Evolutionary conservation across 169 alveolate genomes (phyloP), one percentile per base, ranked within the genome.

Genomic region (Fabrea salina): DNA sequence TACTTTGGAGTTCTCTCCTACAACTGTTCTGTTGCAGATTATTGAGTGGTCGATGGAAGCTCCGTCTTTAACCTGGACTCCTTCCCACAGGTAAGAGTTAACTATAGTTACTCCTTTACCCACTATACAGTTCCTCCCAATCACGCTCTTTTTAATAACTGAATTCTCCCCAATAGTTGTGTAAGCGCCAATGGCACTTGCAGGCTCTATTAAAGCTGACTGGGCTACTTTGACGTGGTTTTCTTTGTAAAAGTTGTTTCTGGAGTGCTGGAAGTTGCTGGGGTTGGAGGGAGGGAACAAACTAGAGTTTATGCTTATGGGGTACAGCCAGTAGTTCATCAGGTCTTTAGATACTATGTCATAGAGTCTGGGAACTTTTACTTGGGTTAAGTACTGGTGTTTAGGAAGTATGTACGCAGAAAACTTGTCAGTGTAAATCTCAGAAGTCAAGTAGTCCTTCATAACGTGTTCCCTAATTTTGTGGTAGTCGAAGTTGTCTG

Each of bases 271-370:
- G 44, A 43, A 68, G 41, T 32, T 41, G 7, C 64, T 19, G 25
- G 57, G 78, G 30, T 35, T 40, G 1, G 66, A 13, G 11, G 83
- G 80, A 32, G 83, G 59, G 44, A 83, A 59, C 39, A 68, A 66
- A 44, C 71, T 59, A 58, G 82, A 58, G 37, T 78, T 82, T 25
- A 83, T 56, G 33, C 71, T 75, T 19, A 83, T 64, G 7, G 89
- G 89, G 79, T 83, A 66, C n/a, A 80, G 82, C 85, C 89, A 83
- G 70, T 85, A 39, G 79, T 83, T 83, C 79, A 79, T 59, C 16
- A 83, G 51, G 66, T 83, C 89, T 37, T 51, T 57, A 68, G 82
- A 78, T 30, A 83, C 80, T 51, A 67, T 77, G 35, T 78, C 82
- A 79, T 83, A 83, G 47, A 77, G 50, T 59, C 68, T 76, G 41